Percentiles rank a stretch among this genome's conserved stretches.
These are phyloP conservation scores for Xylaria flabelliformis DNA, from an alignment of 495 filamentous ascomycete genomes.

Conservation along the genomic window DNA sequence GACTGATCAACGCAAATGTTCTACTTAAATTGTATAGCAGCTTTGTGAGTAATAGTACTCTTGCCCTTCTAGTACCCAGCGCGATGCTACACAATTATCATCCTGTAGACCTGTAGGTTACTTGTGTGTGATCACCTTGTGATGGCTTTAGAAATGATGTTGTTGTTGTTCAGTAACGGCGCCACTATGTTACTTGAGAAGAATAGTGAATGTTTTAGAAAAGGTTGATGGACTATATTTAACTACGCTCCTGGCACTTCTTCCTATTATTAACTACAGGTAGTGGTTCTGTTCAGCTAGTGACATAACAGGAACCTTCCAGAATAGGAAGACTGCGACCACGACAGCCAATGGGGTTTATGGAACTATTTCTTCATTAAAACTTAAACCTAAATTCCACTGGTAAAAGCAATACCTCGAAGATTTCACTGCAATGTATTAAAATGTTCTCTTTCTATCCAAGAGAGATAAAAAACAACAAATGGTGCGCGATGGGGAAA, in stretches of 20 bases:
- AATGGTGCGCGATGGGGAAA: neutral
- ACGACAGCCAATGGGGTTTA: neutral
- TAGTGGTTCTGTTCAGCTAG: neutral
- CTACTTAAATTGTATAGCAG: no score
- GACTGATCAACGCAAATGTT: no score
- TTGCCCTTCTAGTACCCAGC: no score
- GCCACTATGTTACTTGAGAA: neutral
- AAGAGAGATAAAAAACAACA: neutral
- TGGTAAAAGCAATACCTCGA: neutral
- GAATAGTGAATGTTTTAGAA: neutral
- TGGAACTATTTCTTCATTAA: neutral
- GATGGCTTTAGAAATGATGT: neutral
- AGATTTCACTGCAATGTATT: neutral
- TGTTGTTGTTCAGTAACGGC: neutral
- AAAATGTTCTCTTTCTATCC: neutral
- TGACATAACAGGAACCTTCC: constrained; percentile 1
- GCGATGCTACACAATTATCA: no score
- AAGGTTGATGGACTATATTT: neutral
- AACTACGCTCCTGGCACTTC: neutral
- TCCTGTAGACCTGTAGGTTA: no score
- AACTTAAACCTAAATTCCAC: neutral
- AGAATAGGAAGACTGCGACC: neutral
- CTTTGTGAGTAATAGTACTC: no score
- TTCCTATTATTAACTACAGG: neutral
- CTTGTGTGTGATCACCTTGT: no score